Base-by-base conservation (phyloP, 2,329 filamentous ascomycete species). In the Samsoniella hepiali region DNA sequence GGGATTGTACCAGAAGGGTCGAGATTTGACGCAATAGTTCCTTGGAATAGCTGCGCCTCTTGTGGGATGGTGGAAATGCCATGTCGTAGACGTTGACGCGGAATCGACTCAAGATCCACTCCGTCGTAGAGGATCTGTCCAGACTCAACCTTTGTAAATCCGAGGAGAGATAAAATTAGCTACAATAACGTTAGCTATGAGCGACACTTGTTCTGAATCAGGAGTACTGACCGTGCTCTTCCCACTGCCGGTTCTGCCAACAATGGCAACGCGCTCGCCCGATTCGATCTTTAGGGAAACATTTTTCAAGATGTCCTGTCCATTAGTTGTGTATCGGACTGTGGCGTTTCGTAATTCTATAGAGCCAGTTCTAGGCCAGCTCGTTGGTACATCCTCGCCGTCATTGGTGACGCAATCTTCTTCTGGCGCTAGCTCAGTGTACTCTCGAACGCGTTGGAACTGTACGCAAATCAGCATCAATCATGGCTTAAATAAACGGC, bases 231-330 rank as follows among this genome's bases (percentile, higher is more conserved):
- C 82, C 0, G 91, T 96, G 57, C 88, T 91, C 74, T 96, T 96
- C 3, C 91, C 91, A 5, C 89, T 92, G 0, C 90, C 88, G 0
- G 91, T 96, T 8, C 91, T 85, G 3, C 91, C 91, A 13, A 93
- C 89, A 31, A 96, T 82, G 0, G 91, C 91, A 1, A 91, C 91
- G 58, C 89, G 88, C 62, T 90, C 88, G 1, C 91, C 90, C 0
- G 88, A 89, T 7, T 76, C 76, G 65, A 84, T 81, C 38, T 76
- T 78, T 47, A 84, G 74, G 63, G 77, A 82, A 56, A 85, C 72
- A 44, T 82, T 72, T 36, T 80, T 81, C 27, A 85, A 73, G 34
- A 85, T 80, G 58, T 83, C 76, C 50, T 76, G 75, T 27, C 80
- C 73, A 64, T 82, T 72, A 32, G 74, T 59, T 63, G 79, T 71